phyloP scores from a whole-genome alignment of 352 stramenopile species.

The Phytophthora foliorum region DNA sequence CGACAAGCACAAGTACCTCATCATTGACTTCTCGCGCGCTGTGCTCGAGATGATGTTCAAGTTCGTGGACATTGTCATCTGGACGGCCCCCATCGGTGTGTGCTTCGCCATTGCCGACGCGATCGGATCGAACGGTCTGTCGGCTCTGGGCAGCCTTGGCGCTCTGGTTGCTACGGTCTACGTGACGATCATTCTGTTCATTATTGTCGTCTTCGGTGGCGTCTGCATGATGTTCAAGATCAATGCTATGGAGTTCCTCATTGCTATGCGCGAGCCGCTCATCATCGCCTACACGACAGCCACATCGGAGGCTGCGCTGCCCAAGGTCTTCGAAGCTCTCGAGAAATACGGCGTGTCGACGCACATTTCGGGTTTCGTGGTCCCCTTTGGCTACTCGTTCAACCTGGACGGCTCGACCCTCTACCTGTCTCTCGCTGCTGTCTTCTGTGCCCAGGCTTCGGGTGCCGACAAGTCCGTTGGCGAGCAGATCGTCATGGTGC shows the following conservation, averaged over 20 bases:
- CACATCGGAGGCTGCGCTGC: conserved; percentile 62
- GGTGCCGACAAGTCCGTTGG: conserved; percentile 56
- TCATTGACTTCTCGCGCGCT: conserved; percentile 51
- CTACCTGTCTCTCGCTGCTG: conserved; percentile 55
- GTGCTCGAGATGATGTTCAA: conserved; percentile 80
- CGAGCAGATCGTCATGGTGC: conserved; percentile 70
- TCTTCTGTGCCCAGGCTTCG: conserved; percentile 68
- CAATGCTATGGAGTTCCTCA: conserved; percentile 52
- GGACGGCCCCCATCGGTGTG: conserved; percentile 64
- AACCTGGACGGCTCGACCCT: conserved; percentile 68
- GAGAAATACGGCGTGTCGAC: conserved; percentile 60
- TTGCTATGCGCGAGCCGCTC: conserved; percentile 60
- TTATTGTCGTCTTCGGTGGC: conserved; percentile 54
- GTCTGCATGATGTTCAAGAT: conserved; percentile 62
- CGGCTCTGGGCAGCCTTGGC: conserved; percentile 45
- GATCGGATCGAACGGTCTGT: conserved; percentile 61
- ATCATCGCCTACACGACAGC: conserved; percentile 73
- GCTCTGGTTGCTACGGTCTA: conserved; percentile 59
- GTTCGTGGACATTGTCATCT: conserved; percentile 76
- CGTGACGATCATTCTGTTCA: conserved; percentile 57
- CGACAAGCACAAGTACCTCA: conserved; percentile 49
- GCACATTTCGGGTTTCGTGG: conserved; percentile 64
- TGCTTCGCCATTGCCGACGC: conserved; percentile 66
- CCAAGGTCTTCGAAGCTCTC: conserved; percentile 68
- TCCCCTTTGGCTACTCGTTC: conserved; percentile 76